A percentile compares a stretch with the other conserved stretches of the same genome.
Evolutionary conservation across 305 asterid species (phyloP).

Genomic region (Fraxinus latifolia): DNA sequence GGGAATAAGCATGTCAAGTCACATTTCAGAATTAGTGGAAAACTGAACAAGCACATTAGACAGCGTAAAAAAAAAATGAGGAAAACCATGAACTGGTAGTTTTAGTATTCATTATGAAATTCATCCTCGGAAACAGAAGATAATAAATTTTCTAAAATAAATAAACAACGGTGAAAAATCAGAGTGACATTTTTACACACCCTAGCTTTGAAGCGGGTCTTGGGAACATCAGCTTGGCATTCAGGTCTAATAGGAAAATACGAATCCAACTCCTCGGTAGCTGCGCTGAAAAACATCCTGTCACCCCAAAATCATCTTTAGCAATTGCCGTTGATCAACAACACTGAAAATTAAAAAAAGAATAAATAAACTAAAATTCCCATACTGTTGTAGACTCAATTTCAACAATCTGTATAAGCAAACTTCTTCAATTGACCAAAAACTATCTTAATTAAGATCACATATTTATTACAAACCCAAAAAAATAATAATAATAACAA

Average conservation of each 20-base stretch:
- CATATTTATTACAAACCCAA: background rate
- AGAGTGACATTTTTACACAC: slow-evolving; percentile 33
- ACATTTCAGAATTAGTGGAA: background rate
- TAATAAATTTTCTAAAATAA: background rate
- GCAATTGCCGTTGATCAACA: slow-evolving; percentile 10
- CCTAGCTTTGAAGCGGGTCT: slow-evolving; percentile 83
- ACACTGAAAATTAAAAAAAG: background rate
- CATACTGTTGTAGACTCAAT: slow-evolving; percentile 1
- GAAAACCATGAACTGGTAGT: background rate
- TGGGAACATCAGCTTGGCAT: slow-evolving; percentile 75
- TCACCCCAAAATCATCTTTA: slow-evolving; percentile 19
- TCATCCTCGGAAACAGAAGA: background rate
- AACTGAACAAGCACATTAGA: background rate
- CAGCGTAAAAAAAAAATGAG: background rate
- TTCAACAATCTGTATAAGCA: slow-evolving; percentile 19
- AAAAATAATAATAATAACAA: background rate
- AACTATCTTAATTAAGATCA: background rate
- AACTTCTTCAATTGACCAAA: background rate
- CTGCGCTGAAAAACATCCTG: slow-evolving; percentile 51
- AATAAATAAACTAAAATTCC: slow-evolving; percentile 15
- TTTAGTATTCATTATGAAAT: background rate
- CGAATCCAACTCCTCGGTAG: slow-evolving; percentile 67
- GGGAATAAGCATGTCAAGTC: slow-evolving; percentile 4
- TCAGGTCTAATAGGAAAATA: slow-evolving; percentile 78
- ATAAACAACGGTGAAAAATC: slow-evolving; percentile 6